Base-by-base conservation (phyloP, 225 moss, liverwort and hornwort species). In the Anthoceros angustus region DNA sequence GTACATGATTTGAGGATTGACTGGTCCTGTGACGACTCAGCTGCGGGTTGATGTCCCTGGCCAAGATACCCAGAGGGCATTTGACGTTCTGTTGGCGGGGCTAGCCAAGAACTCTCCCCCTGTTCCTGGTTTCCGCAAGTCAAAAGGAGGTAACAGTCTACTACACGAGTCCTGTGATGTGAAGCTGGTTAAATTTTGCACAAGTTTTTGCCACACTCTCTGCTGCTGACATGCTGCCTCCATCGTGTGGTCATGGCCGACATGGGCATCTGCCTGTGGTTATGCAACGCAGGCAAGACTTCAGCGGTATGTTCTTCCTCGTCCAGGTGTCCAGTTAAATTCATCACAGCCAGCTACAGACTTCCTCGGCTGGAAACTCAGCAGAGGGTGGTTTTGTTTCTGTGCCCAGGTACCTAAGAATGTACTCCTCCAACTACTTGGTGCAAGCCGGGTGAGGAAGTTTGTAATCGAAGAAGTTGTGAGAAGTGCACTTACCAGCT, bases 381-480 rank as follows among this genome's bases (percentile, higher is more conserved):
- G 12, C 0, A 25, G 6, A n/a, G n/a, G 18, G 24, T 64, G 5
- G 24, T 4, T 55, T 3, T 41, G n/a, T 39, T 64, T 6, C 23
- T 72, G 66, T 68, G 65, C 64, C 25, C 77, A 90, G 90, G 86
- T 90, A 26, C 90, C 90, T 41, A 70, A 80, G n/a, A 82, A 80
- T 62, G 81, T 87, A 62, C 71, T 87, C 73, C 65, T 85, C 66
- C 87, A 87, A 48, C 81, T 90, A 70, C 81, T 90, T 85, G 90
- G 90, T 65, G 75, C 83, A 72, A 64, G 73, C 45, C 78, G 87
- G 62, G 90, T 90, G 71, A 83, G 87, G 41, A 90, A 86, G 72
- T 90, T 90, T 55, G 86, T 87, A 8, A 75, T 90, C 43, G 90
- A 90, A 68, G 90, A 90, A 67, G 80, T 90, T 61, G 82, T 90